Base-by-base conservation (phyloP, 2,329 filamentous ascomycete species). In the Talaromyces pinophilus region DNA sequence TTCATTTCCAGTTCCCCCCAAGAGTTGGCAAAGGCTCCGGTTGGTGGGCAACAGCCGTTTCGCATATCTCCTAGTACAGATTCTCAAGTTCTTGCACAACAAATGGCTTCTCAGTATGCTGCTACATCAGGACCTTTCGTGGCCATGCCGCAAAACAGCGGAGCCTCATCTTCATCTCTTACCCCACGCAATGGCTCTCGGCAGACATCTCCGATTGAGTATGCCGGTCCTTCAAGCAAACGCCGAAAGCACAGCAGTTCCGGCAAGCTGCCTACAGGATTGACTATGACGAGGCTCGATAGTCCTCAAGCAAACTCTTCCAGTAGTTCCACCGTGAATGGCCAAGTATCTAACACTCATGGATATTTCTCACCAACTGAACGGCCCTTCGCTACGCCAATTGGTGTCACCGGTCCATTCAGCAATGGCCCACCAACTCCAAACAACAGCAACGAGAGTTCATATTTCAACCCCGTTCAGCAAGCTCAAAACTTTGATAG, bases 241-340 rank as follows among this genome's bases (percentile, higher is more conserved):
- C 93, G 93, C 80, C 86, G 93, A 69, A 97, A 96, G 77, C 88
- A 90, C 5, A 93, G 89, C 75, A 85, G 85, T 48, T 86, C 87
- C 17, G 79, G 82, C 40, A 92, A 92, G 76, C 81, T 96, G 15
- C 91, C 92, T 0, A 88, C 86, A 19, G 88, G 87, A 17, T 79
- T 96, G 71, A 86, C 89, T 7, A 96, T 97, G 93, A 96, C 93
- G 1, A 88, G 88, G 64, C 82, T 95, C 42, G 91, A 95, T 71
- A 88, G 87, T 1, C 81, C 76, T 64, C 80, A 80, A 61, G 70
- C 76, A 19, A 74, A 76, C 6, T 67, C 71, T 64, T 63, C 72
- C 25, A 70, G 70, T 33, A 69, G 77, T 70, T 73, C 85, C 71
- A 73, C 81, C 72, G 71, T 74, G 64, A 72, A 75, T 74, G 69